Percentiles rank a stretch among this genome's conserved stretches.
These are phyloP conservation scores for Logfia minima DNA, from an alignment of 129 eudicot genomes.

Conservation along the genomic window DNA sequence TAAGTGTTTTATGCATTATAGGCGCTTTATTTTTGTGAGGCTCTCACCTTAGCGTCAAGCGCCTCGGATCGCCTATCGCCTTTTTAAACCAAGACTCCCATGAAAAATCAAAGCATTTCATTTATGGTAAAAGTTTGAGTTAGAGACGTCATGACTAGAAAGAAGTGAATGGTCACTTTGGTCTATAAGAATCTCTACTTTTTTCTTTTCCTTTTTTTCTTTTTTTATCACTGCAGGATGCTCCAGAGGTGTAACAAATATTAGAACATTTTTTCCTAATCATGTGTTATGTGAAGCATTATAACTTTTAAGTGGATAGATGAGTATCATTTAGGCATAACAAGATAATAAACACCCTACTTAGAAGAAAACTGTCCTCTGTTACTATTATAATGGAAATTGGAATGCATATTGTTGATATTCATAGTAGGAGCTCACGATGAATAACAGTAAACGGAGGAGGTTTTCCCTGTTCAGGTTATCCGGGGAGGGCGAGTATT, in stretches of 20 bases:
- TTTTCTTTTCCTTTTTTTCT: no score
- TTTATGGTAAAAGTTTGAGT: background rate
- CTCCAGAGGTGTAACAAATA: background rate
- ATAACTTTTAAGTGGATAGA: background rate
- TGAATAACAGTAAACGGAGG: no score
- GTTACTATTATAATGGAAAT: background rate
- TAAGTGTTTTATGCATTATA: no score
- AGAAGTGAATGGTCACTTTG: background rate
- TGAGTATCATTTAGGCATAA: constrained; percentile 4
- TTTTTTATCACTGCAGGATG: background rate
- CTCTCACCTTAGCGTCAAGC: no score
- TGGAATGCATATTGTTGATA: background rate
- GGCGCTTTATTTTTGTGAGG: no score
- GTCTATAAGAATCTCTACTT: background rate
- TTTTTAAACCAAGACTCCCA: background rate
- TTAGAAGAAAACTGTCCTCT: background rate
- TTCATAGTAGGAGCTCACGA: background rate
- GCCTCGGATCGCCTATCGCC: no score
- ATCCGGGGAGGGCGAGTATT: no score
- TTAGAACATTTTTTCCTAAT: background rate
- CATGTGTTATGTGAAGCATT: background rate
- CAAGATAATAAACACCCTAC: background rate
- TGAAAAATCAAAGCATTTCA: background rate
- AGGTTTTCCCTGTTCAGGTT: no score
- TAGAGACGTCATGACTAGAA: background rate